A percentile compares a stretch with the other conserved stretches of the same genome.
Conservation (phyloP, 306 rosid species). For the Vigna angularis region DNA sequence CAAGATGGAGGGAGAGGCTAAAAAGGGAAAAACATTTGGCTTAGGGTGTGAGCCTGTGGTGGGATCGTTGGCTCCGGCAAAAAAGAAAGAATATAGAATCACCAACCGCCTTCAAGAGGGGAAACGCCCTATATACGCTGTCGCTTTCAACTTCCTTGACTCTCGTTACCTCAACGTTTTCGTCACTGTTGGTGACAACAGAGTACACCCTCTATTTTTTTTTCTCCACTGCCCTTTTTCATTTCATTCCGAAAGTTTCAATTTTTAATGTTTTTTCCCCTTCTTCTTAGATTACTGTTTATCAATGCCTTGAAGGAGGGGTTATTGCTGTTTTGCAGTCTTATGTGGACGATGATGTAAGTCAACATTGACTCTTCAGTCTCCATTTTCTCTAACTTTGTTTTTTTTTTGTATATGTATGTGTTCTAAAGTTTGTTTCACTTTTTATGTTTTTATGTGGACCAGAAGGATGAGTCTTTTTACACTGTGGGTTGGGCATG, state of each 20-base stretch:
- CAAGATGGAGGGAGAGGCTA: neutral
- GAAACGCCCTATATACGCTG: constrained; percentile 83
- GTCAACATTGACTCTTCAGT: constrained; percentile 40
- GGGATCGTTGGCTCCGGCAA: constrained; percentile 61
- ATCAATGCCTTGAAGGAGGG: constrained; percentile 83
- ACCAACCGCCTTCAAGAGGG: constrained; percentile 96
- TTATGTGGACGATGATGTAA: constrained; percentile 92
- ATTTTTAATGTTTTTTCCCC: constrained; percentile 19
- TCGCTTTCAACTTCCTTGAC: constrained; percentile 89
- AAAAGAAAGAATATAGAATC: constrained; percentile 78
- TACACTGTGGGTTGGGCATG: constrained; percentile 95
- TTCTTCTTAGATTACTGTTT: constrained; percentile 72
- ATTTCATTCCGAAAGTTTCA: constrained; percentile 3
- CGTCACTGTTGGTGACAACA: constrained; percentile 94
- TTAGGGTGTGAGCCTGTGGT: constrained; percentile 83
- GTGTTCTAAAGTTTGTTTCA: constrained; percentile 22
- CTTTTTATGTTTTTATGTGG: constrained; percentile 56
- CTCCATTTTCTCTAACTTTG: neutral
- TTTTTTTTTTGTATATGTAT: neutral
- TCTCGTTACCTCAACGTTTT: constrained; percentile 84
- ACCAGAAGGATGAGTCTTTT: constrained; percentile 98
- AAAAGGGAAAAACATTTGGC: constrained; percentile 56
- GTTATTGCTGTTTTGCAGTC: constrained; percentile 92
- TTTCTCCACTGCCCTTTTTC: neutral
- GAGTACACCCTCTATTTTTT: constrained; percentile 39